Evolutionary conservation across 805 yeast genomes (phyloP), one percentile per base, ranked within the genome.

Genomic region (Monosporozyma solicola): DNA sequence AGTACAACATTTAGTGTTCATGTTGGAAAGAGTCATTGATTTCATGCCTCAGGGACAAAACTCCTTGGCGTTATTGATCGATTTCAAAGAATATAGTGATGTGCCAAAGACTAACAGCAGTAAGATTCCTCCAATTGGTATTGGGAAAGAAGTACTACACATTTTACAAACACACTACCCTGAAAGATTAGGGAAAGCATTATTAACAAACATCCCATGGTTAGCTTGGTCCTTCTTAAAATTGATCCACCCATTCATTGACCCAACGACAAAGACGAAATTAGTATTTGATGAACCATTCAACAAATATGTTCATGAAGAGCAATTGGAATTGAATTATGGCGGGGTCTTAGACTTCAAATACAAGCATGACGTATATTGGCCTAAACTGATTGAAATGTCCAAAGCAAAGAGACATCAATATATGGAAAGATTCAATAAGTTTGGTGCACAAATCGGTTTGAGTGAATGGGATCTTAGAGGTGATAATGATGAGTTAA

Each of bases 1-100:
- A 66, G 97, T 94, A n/a, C 95, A 94, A 70, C 97, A 90, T 67
- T 74, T 94, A 66, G 98, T 94, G 6, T 92, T 77, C 72, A 85
- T 85, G 90, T 76, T 94, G 51, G 99, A 94, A 70, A 78, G 91
- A 54, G 96, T 87, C 45, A 91, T 92, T 53, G 95, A 90, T 68
- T 87, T 80, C 69, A 92, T 94, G 97, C 97, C 97, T 1, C 78
- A 89, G 0, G 98, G 98, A 24, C 99, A 94, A 71, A 99, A 92
- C 65, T 85, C 95, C 11, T 74, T 94, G 51, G 96, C 98, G 1
- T 72, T 94, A 51, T 74, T 95, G 57, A 92, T 94, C 58, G 99
- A 94, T 70, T 92, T 94, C 72, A 88, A 92, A 69, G 83, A 87
- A 20, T 83, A 88, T 55, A 67, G 72, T 13, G 77, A 73, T 53